Conservation (phyloP, 805 yeast species). For the Wickerhamiella qilinensis region DNA sequence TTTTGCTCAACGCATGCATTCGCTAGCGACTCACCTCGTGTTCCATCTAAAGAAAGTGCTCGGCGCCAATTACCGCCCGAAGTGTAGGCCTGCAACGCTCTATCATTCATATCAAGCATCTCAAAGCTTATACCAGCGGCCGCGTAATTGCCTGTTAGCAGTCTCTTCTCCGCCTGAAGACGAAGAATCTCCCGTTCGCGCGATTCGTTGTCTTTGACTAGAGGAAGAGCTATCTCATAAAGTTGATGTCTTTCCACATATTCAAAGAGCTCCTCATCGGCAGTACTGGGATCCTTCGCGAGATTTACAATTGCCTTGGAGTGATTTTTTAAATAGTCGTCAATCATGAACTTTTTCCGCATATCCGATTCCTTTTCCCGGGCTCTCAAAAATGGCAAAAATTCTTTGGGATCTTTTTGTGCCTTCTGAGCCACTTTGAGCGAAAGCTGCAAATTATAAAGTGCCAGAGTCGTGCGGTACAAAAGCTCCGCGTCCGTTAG, state of each 20-base stretch:
- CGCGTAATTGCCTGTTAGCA: constrained; percentile 37
- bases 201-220: constrained; percentile 34
- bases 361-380: constrained; percentile 50
- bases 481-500: constrained; percentile 74
- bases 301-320: constrained; percentile 57
- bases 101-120: constrained; percentile 34
- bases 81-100: constrained; percentile 57
- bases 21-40: constrained; percentile 45
- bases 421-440: constrained; percentile 85
- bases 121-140: constrained; percentile 77
- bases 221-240: constrained; percentile 48
- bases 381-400: constrained; percentile 76
- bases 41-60: constrained; percentile 46
- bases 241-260: constrained; percentile 57
- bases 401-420: constrained; percentile 95
- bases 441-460: constrained; percentile 69
- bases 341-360: constrained; percentile 62
- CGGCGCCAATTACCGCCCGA: constrained; percentile 71
- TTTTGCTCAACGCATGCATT: constrained; percentile 39
- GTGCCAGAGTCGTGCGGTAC: constrained; percentile 63
- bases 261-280: constrained; percentile 36
- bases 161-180: constrained; percentile 47
- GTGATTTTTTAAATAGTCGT: constrained; percentile 53
- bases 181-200: constrained; percentile 37
- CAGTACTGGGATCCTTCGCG: constrained; percentile 22